Evolutionary conservation across 768 basidiomycete species (phyloP).

Genomic region (Lanmaoa pseudosensibilis): DNA sequence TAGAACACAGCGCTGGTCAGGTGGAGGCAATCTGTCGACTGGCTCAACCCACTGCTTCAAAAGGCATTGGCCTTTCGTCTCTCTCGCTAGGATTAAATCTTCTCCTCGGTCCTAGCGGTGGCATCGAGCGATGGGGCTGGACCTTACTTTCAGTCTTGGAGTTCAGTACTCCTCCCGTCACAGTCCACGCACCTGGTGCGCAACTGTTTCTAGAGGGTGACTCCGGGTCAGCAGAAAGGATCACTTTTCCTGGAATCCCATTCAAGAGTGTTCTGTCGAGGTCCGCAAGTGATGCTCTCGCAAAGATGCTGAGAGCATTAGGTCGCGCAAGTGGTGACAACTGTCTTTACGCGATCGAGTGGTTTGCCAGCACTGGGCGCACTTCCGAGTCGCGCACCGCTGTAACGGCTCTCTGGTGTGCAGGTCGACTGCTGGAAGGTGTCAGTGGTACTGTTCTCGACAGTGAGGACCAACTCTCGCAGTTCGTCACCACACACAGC

Average conservation of each 20-base stretch:
- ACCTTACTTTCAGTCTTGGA: constrained; percentile 79
- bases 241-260: constrained; percentile 57
- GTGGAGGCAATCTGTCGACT: constrained; percentile 71
- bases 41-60: constrained; percentile 16
- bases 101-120: constrained; percentile 77
- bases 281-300: constrained; percentile 54
- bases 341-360: constrained; percentile 77
- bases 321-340: constrained; percentile 69
- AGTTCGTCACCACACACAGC: constrained; percentile 26
- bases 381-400: constrained; percentile 45
- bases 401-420: constrained; percentile 83
- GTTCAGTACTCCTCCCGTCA: constrained; percentile 55
- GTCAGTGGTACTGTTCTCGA: constrained; percentile 50
- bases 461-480: constrained; percentile 12
- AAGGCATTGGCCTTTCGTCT: constrained; percentile 34
- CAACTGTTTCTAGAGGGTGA: constrained; percentile 58
- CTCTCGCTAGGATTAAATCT: constrained; percentile 55
- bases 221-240: constrained; percentile 35
- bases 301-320: constrained; percentile 70
- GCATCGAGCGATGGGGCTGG: constrained; percentile 93
- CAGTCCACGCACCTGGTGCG: constrained; percentile 47
- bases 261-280: constrained; percentile 57
- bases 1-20: constrained; percentile 65
- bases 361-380: constrained; percentile 63
- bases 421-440: constrained; percentile 74